These are phyloP conservation scores for Monarda citriodora DNA, from an alignment of 305 asterid genomes.

Conservation along the genomic window DNA sequence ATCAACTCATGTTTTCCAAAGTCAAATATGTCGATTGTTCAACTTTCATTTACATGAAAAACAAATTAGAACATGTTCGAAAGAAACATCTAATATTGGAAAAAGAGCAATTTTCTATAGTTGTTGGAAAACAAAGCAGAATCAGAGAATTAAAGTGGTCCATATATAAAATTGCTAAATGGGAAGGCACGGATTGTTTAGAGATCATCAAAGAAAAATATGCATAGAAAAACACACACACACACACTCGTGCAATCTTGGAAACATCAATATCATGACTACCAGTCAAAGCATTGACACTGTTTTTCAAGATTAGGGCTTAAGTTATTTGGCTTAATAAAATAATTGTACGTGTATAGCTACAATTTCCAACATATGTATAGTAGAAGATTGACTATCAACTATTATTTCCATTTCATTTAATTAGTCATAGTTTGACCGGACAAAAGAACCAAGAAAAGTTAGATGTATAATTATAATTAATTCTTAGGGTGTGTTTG, in stretches of 20 bases:
- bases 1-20: neutral
- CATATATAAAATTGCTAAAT: conserved; percentile 42
- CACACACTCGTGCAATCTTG: conserved; percentile 77
- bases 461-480: too few relatives aligned
- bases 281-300: conserved; percentile 46
- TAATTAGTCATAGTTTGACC: too few relatives aligned
- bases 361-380: conserved; percentile 20
- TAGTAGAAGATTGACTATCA: conserved; percentile 15
- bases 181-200: conserved; percentile 39
- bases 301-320: conserved; percentile 25
- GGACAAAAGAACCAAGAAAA: too few relatives aligned
- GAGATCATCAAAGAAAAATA: conserved; percentile 30
- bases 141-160: conserved; percentile 25
- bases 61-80: neutral
- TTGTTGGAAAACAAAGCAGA: conserved; percentile 6
- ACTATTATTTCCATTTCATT: too few relatives aligned
- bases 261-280: conserved; percentile 35
- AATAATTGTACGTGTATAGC: conserved; percentile 7
- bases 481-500: too few relatives aligned
- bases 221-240: conserved; percentile 34
- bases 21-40: too few relatives aligned
- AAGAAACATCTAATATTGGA: neutral
- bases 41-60: too few relatives aligned
- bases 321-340: neutral
- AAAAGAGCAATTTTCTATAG: neutral